Percentiles rank a stretch among this genome's conserved stretches.
Conservation (phyloP, 202 grass and related monocot genomes). For the Digitaria exilis region DNA sequence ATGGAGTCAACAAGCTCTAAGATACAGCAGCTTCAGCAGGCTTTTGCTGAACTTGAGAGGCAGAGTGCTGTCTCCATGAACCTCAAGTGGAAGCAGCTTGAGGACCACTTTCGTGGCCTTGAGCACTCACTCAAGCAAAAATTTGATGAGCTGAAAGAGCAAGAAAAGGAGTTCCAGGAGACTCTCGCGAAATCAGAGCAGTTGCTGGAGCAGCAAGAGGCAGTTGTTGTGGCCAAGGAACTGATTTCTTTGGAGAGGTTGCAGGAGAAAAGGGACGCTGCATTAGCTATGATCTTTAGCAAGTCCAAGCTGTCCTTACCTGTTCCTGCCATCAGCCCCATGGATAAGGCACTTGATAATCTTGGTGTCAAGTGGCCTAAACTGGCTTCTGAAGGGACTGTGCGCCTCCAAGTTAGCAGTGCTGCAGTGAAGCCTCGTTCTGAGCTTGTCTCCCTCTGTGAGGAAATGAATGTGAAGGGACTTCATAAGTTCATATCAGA, state of each 20-base stretch:
- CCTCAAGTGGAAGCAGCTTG: slow-evolving; percentile 96
- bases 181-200: slow-evolving; percentile 51
- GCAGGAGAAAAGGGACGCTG: slow-evolving; percentile 84
- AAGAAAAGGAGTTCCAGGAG: slow-evolving; percentile 74
- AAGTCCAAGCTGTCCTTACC: slow-evolving; percentile 57
- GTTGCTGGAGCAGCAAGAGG: slow-evolving; percentile 69
- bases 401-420: slow-evolving; percentile 30
- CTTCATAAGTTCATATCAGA: slow-evolving; percentile 94
- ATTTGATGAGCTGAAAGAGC: slow-evolving; percentile 74
- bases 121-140: slow-evolving; percentile 81
- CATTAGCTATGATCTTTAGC: slow-evolving; percentile 75
- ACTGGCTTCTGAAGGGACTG: slow-evolving; percentile 23
- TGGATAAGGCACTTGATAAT: slow-evolving; percentile 27
- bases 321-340: slow-evolving; percentile 39
- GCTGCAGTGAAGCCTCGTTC: slow-evolving; percentile 49
- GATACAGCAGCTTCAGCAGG: slow-evolving; percentile 78
- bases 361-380: slow-evolving; percentile 45
- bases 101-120: slow-evolving; percentile 95
- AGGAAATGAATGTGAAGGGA: slow-evolving; percentile 83
- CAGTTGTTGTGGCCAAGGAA: slow-evolving; percentile 79
- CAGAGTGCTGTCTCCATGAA: slow-evolving; percentile 76
- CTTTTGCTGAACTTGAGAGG: slow-evolving; percentile 81
- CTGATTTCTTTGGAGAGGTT: slow-evolving; percentile 78
- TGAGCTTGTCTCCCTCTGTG: slow-evolving; percentile 71
- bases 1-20: slow-evolving; percentile 87